Base-by-base conservation (phyloP, 2,329 filamentous ascomycete species). In the Macrophomina phaseolina region DNA sequence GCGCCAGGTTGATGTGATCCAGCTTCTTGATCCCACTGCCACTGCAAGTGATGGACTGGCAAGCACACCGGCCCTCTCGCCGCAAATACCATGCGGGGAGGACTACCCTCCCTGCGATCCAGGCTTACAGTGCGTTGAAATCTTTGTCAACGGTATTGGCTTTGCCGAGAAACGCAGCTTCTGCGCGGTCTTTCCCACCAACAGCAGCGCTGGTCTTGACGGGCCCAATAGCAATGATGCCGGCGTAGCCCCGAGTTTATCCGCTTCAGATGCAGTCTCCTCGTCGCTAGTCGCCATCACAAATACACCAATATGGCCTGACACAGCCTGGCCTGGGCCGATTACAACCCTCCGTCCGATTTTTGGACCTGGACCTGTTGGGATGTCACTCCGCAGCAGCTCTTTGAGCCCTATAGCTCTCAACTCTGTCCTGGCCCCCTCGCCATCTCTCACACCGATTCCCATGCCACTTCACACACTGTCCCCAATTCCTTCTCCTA, bases 81-180 rank as follows among this genome's bases (percentile, higher is more conserved):
- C 56, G 23, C 56, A 46, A 7, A 46, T 46, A 9, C 56, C 12
- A 1, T 60, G 56, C 56, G 56, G 56, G 28, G 40, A 34, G 3
- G 56, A 40, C 56, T 60, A 60, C 40, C 56, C 56, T 14, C 14
- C 38, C 7, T 60, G 56, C 28, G 56, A 18, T 6, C 28, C 38
- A 5, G 56, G 56, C 11, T 8, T 60, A 28, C 14, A 46, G 5
- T 60, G 56, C 40, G 40, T 60, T 16, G 56, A 36, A 9, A 60
- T 46, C 7, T 48, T 34, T 40, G 40, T 60, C 40, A 34, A n/a
- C 28, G 56, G 56, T 28, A 48, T 60, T 36, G 56, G 56, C 28
- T 60, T 60, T 40, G 56, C 56, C 23, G 40, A 60, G 40, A 60
- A 60, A 36, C 56, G 56, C 40, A 60, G 56, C 30, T 60, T 32